Evolutionary conservation across 495 filamentous ascomycete species (phyloP), one percentile per base, ranked within the genome.

Genomic region (Aspergillus mulundensis): DNA sequence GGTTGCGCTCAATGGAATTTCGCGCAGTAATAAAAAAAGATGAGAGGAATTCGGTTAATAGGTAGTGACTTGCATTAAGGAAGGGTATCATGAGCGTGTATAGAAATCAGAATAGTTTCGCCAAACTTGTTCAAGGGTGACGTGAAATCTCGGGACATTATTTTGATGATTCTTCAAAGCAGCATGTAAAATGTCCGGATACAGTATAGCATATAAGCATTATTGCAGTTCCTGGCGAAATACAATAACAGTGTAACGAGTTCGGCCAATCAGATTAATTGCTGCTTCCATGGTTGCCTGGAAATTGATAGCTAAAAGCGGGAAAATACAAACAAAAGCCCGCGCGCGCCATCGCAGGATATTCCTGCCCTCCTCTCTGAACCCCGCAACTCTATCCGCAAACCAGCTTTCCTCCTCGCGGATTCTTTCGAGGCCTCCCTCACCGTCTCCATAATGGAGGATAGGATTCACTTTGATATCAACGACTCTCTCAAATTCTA

Each of bases 401-500:
- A 49, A 24, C 10, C 20, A 36, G 12, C 48, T 40, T 42, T 36
- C 23, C 52, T 54, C 44, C n/a, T 14, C 48, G 19, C 7, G 54
- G 48, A 51, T 16, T 48, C 32, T 19, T 48, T 50, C 50, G 60
- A 67, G 62, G 65, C 34, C 24, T 15, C 19, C 52, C 56, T 59
- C 58, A 49, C 51, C 50, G 50, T 60, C 50, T 61, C 66, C 68
- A 77, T 61, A 62, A 96, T 96, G 91, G 90, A 89, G 66, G 77
- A 81, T 49, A 75, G 77, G 57, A 77, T 89, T 62, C 82, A 85
- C 57, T 99, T 97, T 73, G 90, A 97, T 69, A 88, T 99, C 70
- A 97, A 96, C 72, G 86, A 94, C 66, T 87, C 91, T 58, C 86
- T 97, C 71, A 97, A 95, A 77, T 81, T 88, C 66, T 97, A 99